Conservation (phyloP, 495 filamentous ascomycete species). For the Penicillium chermesinum region DNA sequence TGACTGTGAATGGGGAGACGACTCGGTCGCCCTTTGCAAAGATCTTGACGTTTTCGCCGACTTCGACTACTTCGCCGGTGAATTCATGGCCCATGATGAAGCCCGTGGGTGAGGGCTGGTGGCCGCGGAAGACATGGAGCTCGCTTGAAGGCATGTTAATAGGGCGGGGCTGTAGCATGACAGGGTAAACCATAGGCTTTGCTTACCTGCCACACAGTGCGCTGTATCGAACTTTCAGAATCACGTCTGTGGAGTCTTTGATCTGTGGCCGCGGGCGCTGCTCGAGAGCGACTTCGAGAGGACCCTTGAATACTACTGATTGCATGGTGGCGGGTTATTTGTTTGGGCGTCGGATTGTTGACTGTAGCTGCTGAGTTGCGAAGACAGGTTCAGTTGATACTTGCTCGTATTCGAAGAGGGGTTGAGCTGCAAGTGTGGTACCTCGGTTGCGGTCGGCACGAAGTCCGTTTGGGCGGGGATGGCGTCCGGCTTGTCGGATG, state of each 20-base stretch:
- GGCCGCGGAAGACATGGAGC: constrained; percentile 27
- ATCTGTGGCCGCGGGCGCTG: constrained; percentile 48
- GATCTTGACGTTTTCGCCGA: constrained; percentile 31
- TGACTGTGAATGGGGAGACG: constrained; percentile 59
- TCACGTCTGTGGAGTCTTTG: constrained; percentile 64
- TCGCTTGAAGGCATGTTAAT: constrained; percentile 11
- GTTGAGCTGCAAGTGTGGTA: neutral
- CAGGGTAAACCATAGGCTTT: neutral
- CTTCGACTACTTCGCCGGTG: constrained; percentile 20
- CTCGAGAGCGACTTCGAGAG: constrained; percentile 35
- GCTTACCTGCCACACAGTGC: constrained; percentile 83
- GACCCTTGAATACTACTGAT: constrained; percentile 34
- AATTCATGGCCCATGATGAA: constrained; percentile 52
- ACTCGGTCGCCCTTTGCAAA: constrained; percentile 55
- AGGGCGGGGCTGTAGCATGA: neutral
- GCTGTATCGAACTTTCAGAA: constrained; percentile 77
- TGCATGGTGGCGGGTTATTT: constrained; percentile 24
- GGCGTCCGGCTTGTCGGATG: too few relatives aligned
- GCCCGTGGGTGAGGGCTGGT: constrained; percentile 51
- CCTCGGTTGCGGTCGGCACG: constrained; percentile 9
- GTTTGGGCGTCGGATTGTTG: neutral
- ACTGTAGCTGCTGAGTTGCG: too few relatives aligned
- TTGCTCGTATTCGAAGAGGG: too few relatives aligned
- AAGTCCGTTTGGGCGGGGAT: too few relatives aligned
- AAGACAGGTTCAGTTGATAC: too few relatives aligned